A percentile compares a stretch with the other conserved stretches of the same genome.
phyloP scores from a whole-genome alignment of 2,329 filamentous ascomycete genomes.

The Colletotrichum phormii region DNA sequence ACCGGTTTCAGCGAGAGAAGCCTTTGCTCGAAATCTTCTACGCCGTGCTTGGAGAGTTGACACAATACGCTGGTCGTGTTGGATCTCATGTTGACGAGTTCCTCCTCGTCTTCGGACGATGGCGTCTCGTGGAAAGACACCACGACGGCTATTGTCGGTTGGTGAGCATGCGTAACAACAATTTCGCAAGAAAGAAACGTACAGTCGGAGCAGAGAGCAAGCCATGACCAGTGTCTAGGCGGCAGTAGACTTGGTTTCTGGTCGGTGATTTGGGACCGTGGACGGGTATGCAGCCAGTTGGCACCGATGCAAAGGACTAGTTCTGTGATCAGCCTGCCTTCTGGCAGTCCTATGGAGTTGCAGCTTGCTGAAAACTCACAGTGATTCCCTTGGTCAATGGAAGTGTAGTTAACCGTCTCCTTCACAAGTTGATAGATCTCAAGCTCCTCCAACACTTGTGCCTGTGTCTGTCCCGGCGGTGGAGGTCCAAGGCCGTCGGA shows the following conservation, averaged over 20 bases:
- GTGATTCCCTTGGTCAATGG: constrained; percentile 74
- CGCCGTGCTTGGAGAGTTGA: constrained; percentile 53
- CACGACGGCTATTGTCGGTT: constrained; percentile 65
- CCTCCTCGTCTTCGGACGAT: constrained; percentile 40
- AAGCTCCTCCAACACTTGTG: constrained; percentile 40
- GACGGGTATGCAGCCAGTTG: constrained; percentile 68
- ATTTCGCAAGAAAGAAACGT: constrained; percentile 38
- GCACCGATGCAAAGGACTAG: constrained; percentile 77
- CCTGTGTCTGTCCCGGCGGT: constrained; percentile 29
- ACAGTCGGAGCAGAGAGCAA: constrained; percentile 75
- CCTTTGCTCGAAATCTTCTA: constrained; percentile 48
- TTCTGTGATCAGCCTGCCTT: constrained; percentile 35
- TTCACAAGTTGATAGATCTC: constrained; percentile 67
- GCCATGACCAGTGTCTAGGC: constrained; percentile 74
- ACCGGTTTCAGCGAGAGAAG: constrained; percentile 56
- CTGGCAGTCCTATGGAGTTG: not conserved
- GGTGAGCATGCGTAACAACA: constrained; percentile 36
- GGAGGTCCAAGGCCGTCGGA: constrained; percentile 24
- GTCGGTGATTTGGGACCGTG: constrained; percentile 44
- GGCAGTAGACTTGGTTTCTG: constrained; percentile 45
- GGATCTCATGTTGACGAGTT: constrained; percentile 50
- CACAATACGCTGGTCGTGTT: constrained; percentile 52
- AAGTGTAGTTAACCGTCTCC: constrained; percentile 81
- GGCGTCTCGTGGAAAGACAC: constrained; percentile 76
- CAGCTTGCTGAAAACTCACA: constrained; percentile 56